phyloP scores from a whole-genome alignment of 1,284 basidiomycete genomes.

The Sparassis latifolia region DNA sequence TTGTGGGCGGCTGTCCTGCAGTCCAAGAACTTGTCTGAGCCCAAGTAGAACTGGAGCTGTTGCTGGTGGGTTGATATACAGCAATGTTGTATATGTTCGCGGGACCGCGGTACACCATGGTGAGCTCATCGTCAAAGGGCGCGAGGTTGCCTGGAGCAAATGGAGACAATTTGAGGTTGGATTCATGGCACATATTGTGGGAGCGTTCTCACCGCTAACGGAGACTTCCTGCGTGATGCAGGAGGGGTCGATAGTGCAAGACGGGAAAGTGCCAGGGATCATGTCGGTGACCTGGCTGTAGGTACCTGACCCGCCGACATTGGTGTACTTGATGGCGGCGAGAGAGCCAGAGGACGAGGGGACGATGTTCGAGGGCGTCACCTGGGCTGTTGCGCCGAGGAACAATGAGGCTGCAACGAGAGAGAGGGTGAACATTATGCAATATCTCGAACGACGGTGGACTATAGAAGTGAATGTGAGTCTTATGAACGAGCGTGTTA shows the following conservation, averaged over 20 bases:
- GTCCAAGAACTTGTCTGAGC: constrained; percentile 19
- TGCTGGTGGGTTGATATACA: constrained; percentile 23
- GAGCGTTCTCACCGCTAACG: constrained; percentile 17
- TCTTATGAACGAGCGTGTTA: too few relatives aligned
- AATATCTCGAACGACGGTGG: too few relatives aligned
- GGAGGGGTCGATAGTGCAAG: constrained; percentile 20
- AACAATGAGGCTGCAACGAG: constrained; percentile 9
- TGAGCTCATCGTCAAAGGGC: constrained; percentile 28
- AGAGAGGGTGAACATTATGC: constrained; percentile 1
- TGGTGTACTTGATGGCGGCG: constrained; percentile 24
- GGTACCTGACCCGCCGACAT: constrained; percentile 22
- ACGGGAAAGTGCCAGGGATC: constrained; percentile 20
- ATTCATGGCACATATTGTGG: not conserved
- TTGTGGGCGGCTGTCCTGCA: constrained; percentile 14
- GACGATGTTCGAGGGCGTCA: constrained; percentile 9
- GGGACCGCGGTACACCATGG: constrained; percentile 25
- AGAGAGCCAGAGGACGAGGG: constrained; percentile 21
- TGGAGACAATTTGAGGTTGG: not conserved
- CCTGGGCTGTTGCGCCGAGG: constrained; percentile 5
- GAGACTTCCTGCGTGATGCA: constrained; percentile 18
- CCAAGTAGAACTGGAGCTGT: constrained; percentile 17
- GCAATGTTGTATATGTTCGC: constrained; percentile 25
- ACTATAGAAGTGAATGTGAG: too few relatives aligned
- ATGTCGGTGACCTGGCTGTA: constrained; percentile 26
- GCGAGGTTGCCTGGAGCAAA: constrained; percentile 19